phyloP scores from a whole-genome alignment of 306 rosid genomes.

The Adenanthera pavonina region DNA sequence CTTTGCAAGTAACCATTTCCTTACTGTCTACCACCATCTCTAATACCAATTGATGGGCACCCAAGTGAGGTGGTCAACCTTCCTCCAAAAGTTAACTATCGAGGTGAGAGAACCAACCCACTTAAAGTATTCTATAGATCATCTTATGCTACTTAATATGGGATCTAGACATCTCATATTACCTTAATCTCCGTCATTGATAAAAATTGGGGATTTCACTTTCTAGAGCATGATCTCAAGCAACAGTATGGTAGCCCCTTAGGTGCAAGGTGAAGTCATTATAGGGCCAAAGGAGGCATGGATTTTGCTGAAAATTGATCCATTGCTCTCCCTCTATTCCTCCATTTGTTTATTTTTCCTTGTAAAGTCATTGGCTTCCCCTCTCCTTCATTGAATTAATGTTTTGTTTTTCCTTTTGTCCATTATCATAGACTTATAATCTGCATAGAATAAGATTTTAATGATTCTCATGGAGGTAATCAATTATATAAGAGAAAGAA shows the following conservation, averaged over 20 bases:
- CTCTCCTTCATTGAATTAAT: not conserved
- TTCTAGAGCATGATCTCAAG: not conserved
- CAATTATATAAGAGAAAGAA: not conserved
- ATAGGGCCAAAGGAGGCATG: not conserved
- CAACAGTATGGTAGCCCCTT: conserved; percentile 4
- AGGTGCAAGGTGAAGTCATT: not conserved
- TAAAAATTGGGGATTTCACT: not conserved
- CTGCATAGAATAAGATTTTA: not conserved
- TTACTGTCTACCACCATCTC: no score
- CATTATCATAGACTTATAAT: not conserved
- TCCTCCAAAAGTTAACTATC: no score
- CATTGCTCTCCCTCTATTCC: not conserved
- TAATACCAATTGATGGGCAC: no score
- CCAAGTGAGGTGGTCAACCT: no score
- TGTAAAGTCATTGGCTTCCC: not conserved
- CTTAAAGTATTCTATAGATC: no score
- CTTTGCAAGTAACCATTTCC: no score
- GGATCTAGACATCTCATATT: no score
- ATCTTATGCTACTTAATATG: no score
- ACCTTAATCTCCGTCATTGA: not conserved
- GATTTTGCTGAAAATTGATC: not conserved
- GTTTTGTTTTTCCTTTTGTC: not conserved
- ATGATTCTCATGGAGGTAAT: not conserved
- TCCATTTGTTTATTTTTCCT: not conserved
- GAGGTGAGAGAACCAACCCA: no score